A percentile compares a stretch with the other conserved stretches of the same genome.
phyloP scores from a whole-genome alignment of 192 early-diverging fungal species.

The Backusella tarrabulga region DNA sequence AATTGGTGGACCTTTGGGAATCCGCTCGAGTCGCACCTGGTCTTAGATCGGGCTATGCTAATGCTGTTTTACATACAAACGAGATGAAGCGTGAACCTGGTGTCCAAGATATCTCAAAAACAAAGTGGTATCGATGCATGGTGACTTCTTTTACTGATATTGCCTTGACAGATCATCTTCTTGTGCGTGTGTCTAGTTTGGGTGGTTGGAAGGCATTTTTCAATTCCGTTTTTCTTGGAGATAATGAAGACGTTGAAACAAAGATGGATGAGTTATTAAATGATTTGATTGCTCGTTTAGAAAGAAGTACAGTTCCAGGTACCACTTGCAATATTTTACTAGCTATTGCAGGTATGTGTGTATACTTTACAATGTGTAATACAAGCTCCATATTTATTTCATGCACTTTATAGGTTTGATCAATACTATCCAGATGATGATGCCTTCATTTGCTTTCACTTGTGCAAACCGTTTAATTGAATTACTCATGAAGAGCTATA shows the following conservation, averaged over 20 bases:
- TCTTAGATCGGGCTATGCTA: conserved; percentile 47
- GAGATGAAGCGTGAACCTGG: neutral
- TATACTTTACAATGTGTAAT: neutral
- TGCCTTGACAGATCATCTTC: conserved; percentile 48
- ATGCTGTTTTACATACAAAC: conserved; percentile 29
- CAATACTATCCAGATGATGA: neutral
- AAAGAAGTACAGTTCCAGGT: conserved; percentile 31
- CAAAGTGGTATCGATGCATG: conserved; percentile 46
- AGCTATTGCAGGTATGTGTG: conserved; percentile 25
- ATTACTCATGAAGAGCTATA: conserved; percentile 17
- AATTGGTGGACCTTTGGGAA: conserved; percentile 47
- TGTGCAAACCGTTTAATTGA: conserved; percentile 10
- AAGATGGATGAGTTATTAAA: conserved; percentile 1
- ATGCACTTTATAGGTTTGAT: conserved; percentile 10
- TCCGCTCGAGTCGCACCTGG: conserved; percentile 49
- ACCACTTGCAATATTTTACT: conserved; percentile 27
- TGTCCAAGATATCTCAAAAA: conserved; percentile 14
- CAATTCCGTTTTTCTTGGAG: conserved; percentile 17
- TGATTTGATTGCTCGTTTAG: conserved; percentile 22
- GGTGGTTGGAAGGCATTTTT: conserved; percentile 49
- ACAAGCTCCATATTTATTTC: neutral
- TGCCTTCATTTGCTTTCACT: conserved; percentile 16
- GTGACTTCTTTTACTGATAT: conserved; percentile 48
- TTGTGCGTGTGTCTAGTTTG: conserved; percentile 42
- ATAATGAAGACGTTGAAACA: conserved; percentile 6